Conservation (phyloP, 2,329 filamentous ascomycete genomes). For the Metarhizium guizhouense region DNA sequence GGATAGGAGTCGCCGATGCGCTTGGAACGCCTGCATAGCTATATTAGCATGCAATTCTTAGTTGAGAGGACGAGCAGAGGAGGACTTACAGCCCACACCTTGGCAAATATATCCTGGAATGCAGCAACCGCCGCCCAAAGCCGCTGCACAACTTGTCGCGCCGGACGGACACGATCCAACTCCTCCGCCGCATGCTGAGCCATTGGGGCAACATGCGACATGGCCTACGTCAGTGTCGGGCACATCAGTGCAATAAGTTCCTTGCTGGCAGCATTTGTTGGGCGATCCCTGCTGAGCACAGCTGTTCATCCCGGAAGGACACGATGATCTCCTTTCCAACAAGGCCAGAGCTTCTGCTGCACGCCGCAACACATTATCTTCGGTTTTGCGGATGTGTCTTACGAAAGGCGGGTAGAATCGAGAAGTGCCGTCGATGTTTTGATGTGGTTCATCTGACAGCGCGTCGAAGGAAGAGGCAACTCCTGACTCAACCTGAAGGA, state of each 20-base stretch:
- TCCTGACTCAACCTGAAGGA: slow-evolving; percentile 10
- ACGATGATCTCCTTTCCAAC: slow-evolving; percentile 53
- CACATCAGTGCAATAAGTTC: slow-evolving; percentile 57
- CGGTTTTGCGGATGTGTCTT: slow-evolving; percentile 29
- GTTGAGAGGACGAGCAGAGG: not conserved
- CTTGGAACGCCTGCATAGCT: slow-evolving; percentile 20
- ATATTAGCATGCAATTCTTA: not conserved
- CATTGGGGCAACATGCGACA: slow-evolving; percentile 67
- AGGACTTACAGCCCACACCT: slow-evolving; percentile 57
- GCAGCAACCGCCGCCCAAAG: slow-evolving; percentile 66
- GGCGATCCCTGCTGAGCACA: slow-evolving; percentile 57
- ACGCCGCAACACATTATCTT: slow-evolving; percentile 27
- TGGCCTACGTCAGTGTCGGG: slow-evolving; percentile 53
- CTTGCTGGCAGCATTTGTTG: slow-evolving; percentile 63
- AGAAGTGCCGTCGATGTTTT: slow-evolving; percentile 10
- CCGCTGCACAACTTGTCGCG: slow-evolving; percentile 55
- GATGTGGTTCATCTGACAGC: slow-evolving; percentile 16
- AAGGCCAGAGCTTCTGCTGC: slow-evolving; percentile 37
- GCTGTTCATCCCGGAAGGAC: slow-evolving; percentile 55
- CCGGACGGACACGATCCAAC: slow-evolving; percentile 54
- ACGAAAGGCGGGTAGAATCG: slow-evolving; percentile 41
- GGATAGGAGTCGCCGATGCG: slow-evolving; percentile 18
- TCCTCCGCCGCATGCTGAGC: slow-evolving; percentile 51
- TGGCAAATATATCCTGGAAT: slow-evolving; percentile 62
- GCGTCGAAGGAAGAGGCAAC: slow-evolving; percentile 12